phyloP scores from a whole-genome alignment of 2,329 filamentous ascomycete species.

The Cladosporium sp. region DNA sequence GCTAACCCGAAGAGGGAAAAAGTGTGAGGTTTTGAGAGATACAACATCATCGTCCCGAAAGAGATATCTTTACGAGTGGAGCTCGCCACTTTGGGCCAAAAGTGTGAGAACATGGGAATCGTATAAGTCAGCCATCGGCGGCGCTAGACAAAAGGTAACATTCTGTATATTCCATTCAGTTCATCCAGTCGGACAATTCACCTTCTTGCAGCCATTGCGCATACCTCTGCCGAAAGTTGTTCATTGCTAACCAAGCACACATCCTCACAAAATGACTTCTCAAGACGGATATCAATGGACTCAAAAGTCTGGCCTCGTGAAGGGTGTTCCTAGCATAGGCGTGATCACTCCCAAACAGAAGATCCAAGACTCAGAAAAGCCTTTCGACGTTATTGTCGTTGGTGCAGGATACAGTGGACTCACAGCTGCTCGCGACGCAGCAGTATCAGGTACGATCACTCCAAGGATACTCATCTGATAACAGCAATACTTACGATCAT shows the following conservation, averaged over 20 bases:
- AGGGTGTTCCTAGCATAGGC: neutral
- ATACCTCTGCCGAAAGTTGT: neutral
- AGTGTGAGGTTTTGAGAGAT: neutral
- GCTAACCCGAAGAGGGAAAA: neutral
- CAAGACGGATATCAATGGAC: constrained; percentile 1
- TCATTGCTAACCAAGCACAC: neutral
- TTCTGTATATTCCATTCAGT: neutral
- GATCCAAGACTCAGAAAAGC: constrained; percentile 21
- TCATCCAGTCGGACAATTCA: neutral
- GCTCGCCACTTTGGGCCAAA: neutral
- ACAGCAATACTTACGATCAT: neutral
- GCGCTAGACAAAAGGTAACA: neutral
- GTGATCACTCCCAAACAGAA: neutral
- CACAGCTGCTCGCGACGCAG: constrained; percentile 44
- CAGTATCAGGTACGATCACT: constrained; percentile 41
- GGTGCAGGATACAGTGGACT: constrained; percentile 51
- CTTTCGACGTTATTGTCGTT: constrained; percentile 37
- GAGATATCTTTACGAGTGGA: neutral
- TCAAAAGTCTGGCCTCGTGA: neutral
- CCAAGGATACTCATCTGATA: constrained; percentile 28
- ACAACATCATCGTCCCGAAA: neutral
- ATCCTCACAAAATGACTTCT: neutral
- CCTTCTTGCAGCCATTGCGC: neutral
- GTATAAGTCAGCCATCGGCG: neutral
- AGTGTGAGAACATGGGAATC: neutral